Evolutionary conservation across 352 stramenopile genomes (phyloP).

Genomic region (Globisporangium nodosum): DNA sequence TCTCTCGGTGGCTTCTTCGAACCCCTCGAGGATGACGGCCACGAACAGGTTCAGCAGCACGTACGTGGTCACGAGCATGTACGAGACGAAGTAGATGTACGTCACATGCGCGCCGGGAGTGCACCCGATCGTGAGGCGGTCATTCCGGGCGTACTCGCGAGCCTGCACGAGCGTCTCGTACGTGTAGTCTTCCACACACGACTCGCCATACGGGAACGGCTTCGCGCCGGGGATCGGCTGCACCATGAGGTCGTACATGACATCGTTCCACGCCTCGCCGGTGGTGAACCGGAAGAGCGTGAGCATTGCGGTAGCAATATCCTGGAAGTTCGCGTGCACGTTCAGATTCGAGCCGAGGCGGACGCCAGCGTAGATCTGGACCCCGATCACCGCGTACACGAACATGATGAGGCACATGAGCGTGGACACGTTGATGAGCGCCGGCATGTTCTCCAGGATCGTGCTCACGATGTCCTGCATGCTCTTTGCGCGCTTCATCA

Average conservation of each 20-base stretch:
- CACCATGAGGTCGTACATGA: constrained; percentile 74
- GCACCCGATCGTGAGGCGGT: constrained; percentile 33
- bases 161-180: constrained; percentile 23
- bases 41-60: constrained; percentile 79
- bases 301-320: constrained; percentile 41
- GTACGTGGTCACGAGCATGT: constrained; percentile 58
- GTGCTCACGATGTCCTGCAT: constrained; percentile 67
- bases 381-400: constrained; percentile 71
- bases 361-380: constrained; percentile 65
- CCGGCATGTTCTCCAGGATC: constrained; percentile 62
- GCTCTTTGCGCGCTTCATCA: constrained; percentile 44
- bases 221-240: constrained; percentile 16
- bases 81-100: constrained; percentile 68
- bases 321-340: constrained; percentile 62
- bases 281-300: constrained; percentile 67
- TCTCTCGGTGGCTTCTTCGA: constrained; percentile 50
- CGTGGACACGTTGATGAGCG: constrained; percentile 68
- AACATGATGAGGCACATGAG: constrained; percentile 73
- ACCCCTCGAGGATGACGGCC: constrained; percentile 76
- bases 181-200: constrained; percentile 32
- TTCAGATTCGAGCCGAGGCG: constrained; percentile 46
- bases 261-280: constrained; percentile 69
- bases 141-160: constrained; percentile 18
- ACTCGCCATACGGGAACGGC: constrained; percentile 25
- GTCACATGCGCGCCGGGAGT: constrained; percentile 28